Evolutionary conservation across 768 basidiomycete species (phyloP), one percentile per base, ranked within the genome.

Genomic region (Leccinum disarticulatum): DNA sequence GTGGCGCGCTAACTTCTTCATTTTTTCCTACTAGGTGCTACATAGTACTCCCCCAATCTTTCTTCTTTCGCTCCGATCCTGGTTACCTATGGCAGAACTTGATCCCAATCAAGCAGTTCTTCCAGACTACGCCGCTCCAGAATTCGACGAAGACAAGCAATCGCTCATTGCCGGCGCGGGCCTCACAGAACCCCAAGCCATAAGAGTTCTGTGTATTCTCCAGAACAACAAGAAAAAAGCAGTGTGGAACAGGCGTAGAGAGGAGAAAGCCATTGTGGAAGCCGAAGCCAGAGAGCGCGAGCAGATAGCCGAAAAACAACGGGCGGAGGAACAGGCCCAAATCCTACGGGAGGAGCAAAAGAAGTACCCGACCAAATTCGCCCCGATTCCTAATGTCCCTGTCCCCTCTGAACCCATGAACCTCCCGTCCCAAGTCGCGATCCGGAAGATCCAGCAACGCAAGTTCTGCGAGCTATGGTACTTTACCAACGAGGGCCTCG

Each of bases 391-490:
- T 6, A 4, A 30, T 15, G 9, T 3, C 6, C 52, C 52, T 10
- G 28, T 41, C 11, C 13, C 28, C 1, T 31, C 54, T 1, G 27
- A 6, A 13, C 41, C 41, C 35, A 10, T 28, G 8, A 30, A 46
- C 15, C 54, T 55, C 1, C 41, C 54, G 2, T 43, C 28, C 1
- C 38, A 19, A 3, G 41, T 55, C 4, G 41, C 54, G n/a, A 19
- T 55, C 15, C 5, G n/a, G 5, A 46, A 55, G 11, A 13, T 53
- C n/a, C 13, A 28, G 28, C 9, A 46, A 6, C 41, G 43, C 17
- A 4, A 41, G 17, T 54, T 54, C 54, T 54, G 54, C 41, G 54
- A 54, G 6, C 9, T 43, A 28, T 54, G 54, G 54, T 54, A 54
- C 28, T 31, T 51, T 30, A 51, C 50, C 15, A 31, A 51, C 10